phyloP scores from a whole-genome alignment of 331 rosid species.

The Erythrophleum ivorense region DNA sequence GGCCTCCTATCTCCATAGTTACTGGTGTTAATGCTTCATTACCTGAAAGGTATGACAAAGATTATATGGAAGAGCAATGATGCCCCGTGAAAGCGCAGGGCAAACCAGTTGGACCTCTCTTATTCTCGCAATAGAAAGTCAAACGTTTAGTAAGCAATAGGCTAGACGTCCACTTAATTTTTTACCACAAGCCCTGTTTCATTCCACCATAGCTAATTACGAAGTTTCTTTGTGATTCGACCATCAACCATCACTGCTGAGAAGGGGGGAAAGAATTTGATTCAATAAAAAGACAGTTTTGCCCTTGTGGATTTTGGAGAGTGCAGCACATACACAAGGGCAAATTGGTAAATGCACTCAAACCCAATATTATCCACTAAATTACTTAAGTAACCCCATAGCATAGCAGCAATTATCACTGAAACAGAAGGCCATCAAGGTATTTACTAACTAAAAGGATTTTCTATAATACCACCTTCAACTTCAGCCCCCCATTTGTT shows the following conservation, averaged over 20 bases:
- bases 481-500: background rate
- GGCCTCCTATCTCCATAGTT: too few species aligned
- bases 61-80: too few species aligned
- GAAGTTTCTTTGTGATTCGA: background rate
- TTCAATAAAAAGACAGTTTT: background rate
- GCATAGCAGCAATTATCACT: background rate
- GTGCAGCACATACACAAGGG: background rate
- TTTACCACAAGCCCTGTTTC: background rate
- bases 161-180: background rate
- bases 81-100: background rate
- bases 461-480: slow-evolving; percentile 13
- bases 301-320: background rate
- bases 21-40: background rate
- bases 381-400: background rate
- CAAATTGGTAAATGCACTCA: background rate
- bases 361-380: background rate
- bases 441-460: background rate
- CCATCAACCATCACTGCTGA: background rate
- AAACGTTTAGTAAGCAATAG: background rate
- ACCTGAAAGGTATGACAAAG: background rate
- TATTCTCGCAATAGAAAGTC: background rate
- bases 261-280: too few species aligned
- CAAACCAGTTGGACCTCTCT: background rate
- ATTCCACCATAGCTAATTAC: background rate
- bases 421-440: slow-evolving; percentile 10